phyloP scores from a whole-genome alignment of 257 asterid genomes.

The Fraxinus pennsylvanica region DNA sequence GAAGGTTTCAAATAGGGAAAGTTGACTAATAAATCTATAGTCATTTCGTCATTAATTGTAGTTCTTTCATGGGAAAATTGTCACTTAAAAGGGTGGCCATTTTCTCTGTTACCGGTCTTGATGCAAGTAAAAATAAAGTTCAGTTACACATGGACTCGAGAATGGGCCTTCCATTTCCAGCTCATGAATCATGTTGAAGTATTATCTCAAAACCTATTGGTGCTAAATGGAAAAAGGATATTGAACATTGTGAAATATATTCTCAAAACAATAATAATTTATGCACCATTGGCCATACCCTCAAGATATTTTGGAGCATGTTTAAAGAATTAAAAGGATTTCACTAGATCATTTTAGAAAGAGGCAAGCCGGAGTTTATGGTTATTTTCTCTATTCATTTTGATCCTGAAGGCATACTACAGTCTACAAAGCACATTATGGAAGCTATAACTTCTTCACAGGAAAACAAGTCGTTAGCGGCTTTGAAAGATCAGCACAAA shows the following conservation, averaged over 20 bases:
- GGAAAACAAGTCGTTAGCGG: background rate
- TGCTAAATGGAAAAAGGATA: background rate
- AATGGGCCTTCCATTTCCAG: background rate
- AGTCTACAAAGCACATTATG: background rate
- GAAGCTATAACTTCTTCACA: background rate
- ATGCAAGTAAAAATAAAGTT: background rate
- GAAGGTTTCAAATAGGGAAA: background rate
- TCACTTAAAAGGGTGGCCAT: background rate
- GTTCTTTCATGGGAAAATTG: background rate
- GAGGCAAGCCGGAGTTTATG: background rate
- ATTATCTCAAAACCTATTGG: background rate
- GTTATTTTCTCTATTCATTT: background rate
- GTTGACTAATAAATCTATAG: background rate
- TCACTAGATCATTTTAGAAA: background rate
- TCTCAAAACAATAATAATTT: background rate
- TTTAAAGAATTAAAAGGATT: background rate
- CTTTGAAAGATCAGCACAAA: constrained; percentile 17
- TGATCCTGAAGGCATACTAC: background rate
- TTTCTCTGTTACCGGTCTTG: background rate
- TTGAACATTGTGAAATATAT: background rate
- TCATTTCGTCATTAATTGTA: background rate
- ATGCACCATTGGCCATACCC: background rate
- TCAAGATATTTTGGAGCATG: background rate
- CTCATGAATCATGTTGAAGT: background rate
- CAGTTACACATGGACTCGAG: background rate